phyloP scores from a whole-genome alignment of 352 stramenopile species.

The Phytophthora pistaciae region DNA sequence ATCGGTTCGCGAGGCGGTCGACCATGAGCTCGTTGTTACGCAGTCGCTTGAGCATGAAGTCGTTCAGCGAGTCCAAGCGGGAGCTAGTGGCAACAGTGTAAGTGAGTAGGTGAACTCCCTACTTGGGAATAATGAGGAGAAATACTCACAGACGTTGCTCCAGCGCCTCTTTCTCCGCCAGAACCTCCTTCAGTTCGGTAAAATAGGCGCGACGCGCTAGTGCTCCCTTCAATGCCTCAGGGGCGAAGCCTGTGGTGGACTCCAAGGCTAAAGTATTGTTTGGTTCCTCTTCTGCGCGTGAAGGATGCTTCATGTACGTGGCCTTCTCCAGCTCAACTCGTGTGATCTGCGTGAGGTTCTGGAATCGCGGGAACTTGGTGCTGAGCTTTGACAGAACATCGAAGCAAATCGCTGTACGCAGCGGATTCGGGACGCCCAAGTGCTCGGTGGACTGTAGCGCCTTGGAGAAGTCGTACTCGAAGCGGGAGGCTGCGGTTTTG shows the following conservation, averaged over 20 bases:
- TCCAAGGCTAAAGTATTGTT: not conserved
- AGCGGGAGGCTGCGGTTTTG: slow-evolving; percentile 29
- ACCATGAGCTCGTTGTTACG: slow-evolving; percentile 74
- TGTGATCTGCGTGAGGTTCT: slow-evolving; percentile 46
- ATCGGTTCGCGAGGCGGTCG: slow-evolving; percentile 61
- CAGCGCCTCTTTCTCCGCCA: slow-evolving; percentile 44
- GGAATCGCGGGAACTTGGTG: slow-evolving; percentile 58
- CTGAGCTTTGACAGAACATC: slow-evolving; percentile 57
- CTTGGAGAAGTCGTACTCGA: slow-evolving; percentile 59
- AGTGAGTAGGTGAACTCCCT: no score
- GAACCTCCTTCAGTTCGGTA: slow-evolving; percentile 55
- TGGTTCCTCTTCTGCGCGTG: not conserved
- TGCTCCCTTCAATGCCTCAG: slow-evolving; percentile 25
- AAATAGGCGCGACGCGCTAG: slow-evolving; percentile 64
- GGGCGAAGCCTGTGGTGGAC: slow-evolving; percentile 7
- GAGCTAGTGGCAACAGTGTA: slow-evolving; percentile 14
- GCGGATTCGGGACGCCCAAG: slow-evolving; percentile 57
- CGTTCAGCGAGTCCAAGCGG: slow-evolving; percentile 52
- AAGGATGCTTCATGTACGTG: slow-evolving; percentile 47
- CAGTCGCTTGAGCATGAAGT: slow-evolving; percentile 65
- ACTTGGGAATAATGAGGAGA: not conserved
- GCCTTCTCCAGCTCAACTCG: slow-evolving; percentile 46
- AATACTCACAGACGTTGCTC: slow-evolving; percentile 47
- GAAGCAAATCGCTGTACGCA: slow-evolving; percentile 70
- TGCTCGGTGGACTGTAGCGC: slow-evolving; percentile 64